Conservation (phyloP, 495 filamentous ascomycete species). For the Cenococcum geophilum region DNA sequence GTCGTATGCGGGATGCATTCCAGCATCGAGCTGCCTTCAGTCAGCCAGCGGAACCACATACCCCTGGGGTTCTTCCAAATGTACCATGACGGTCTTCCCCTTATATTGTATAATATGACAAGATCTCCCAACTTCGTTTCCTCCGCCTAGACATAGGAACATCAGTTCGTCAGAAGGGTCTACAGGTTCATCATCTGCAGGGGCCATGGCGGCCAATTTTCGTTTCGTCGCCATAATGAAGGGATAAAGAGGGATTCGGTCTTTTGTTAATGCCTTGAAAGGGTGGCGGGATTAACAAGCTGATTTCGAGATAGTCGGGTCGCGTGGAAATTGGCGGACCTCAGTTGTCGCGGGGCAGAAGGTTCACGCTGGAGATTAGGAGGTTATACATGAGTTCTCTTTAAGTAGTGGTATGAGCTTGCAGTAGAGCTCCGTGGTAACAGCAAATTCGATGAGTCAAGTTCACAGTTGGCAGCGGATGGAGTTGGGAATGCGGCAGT, state of each 20-base stretch:
- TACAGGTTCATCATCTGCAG: constrained; percentile 40
- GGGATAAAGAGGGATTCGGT: not conserved
- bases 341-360: no score
- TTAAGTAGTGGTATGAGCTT: no score
- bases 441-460: no score
- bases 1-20: constrained; percentile 95
- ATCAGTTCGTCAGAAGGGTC: constrained; percentile 72
- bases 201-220: constrained; percentile 39
- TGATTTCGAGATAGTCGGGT: no score
- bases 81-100: constrained; percentile 96
- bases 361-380: no score
- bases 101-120: constrained; percentile 99
- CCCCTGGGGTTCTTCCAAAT: constrained; percentile 24
- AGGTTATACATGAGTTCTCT: no score
- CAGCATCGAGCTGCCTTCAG: constrained; percentile 74
- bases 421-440: no score
- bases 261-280: not conserved
- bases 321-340: no score
- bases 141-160: constrained; percentile 89
- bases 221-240: constrained; percentile 45
- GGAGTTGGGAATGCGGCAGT: no score
- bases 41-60: constrained; percentile 10
- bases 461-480: no score
- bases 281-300: no score
- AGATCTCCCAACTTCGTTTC: constrained; percentile 93